Evolutionary conservation across 805 yeast species (phyloP), one percentile per base, ranked within the genome.

Genomic region (Nakazawaea holstii): DNA sequence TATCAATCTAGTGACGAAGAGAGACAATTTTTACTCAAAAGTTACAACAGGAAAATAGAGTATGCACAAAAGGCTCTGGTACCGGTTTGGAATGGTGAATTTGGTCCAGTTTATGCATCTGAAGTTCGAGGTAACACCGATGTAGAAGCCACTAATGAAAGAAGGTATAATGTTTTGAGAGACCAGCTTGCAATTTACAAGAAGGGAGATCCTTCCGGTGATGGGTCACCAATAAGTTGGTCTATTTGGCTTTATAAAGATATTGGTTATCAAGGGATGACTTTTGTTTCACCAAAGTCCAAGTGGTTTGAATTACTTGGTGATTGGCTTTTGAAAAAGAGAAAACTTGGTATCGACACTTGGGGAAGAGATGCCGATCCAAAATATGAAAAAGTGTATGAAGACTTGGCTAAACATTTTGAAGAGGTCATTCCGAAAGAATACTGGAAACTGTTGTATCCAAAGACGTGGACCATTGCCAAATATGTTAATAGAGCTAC

Each of bases 61-160:
- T 71, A 64, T 57, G 70, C 70, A 69, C 55, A 53, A 35, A 52
- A 64, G 35, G 54, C 63, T 49, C 55, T 65, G 11, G 76, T 73
- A 8, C 78, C 80, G 2, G 77, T 74, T 15, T 75, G 80, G 80
- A 73, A 73, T 56, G 79, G 79, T 29, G 76, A 75, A 58, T 72
- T 74, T 56, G 77, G 80, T 31, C 77, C 79, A 7, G 77, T 75
- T 33, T 72, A 73, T 54, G 70, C 75, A 14, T 63, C 73, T 11
- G 58, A 65, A 27, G 62, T 58, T 28, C 61, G 79, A 46, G 76
- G 76, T 20, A 76, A 73, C 53, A 43, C 49, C 1, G 60, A 71
- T 47, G 60, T 65, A 6, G 73, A 64, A 11, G 53, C 53, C 28
- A 68, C 64, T 41, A 75, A 75, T 54, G 51, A 45, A n/a, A 59